These are phyloP conservation scores for Annona cherimola DNA, from an alignment of 164 flowering plant genomes.

Conservation along the genomic window DNA sequence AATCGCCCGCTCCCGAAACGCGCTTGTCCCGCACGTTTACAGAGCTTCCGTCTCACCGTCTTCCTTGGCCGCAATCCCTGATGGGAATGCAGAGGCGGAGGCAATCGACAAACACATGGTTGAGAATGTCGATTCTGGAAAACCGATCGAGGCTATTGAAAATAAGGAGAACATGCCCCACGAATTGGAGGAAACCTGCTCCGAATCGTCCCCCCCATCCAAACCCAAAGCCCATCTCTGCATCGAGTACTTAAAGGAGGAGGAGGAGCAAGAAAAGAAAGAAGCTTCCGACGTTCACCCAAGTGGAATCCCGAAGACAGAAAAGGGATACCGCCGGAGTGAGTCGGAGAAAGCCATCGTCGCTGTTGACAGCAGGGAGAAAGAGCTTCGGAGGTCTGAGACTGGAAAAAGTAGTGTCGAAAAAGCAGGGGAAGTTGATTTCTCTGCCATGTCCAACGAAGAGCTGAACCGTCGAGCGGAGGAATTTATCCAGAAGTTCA, in stretches of 20 bases:
- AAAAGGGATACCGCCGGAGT: slow-evolving; percentile 13
- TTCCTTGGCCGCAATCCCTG: neutral
- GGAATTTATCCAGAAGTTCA: slow-evolving; percentile 53
- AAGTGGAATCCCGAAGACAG: neutral
- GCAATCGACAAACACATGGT: neutral
- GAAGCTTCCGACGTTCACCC: neutral
- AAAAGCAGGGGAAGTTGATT: slow-evolving; percentile 25
- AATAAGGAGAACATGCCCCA: slow-evolving; percentile 4
- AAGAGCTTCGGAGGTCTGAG: slow-evolving; percentile 11
- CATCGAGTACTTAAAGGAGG: neutral
- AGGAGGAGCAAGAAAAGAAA: neutral
- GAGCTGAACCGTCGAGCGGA: slow-evolving; percentile 58
- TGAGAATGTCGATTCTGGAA: neutral
- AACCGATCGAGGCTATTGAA: slow-evolving; percentile 3
- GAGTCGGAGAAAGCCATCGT: slow-evolving; percentile 17
- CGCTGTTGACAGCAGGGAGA: slow-evolving; percentile 6
- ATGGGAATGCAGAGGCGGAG: slow-evolving; percentile 6
- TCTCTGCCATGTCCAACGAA: slow-evolving; percentile 42
- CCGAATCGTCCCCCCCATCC: neutral
- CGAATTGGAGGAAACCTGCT: slow-evolving; percentile 19
- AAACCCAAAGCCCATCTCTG: neutral
- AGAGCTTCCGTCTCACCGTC: neutral
- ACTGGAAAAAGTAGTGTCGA: slow-evolving; percentile 11
- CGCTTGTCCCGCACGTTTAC: neutral
- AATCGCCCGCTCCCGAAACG: slow-evolving; percentile 7